phyloP scores from a whole-genome alignment of 306 rosid species.

The Dryas alaskensis region DNA sequence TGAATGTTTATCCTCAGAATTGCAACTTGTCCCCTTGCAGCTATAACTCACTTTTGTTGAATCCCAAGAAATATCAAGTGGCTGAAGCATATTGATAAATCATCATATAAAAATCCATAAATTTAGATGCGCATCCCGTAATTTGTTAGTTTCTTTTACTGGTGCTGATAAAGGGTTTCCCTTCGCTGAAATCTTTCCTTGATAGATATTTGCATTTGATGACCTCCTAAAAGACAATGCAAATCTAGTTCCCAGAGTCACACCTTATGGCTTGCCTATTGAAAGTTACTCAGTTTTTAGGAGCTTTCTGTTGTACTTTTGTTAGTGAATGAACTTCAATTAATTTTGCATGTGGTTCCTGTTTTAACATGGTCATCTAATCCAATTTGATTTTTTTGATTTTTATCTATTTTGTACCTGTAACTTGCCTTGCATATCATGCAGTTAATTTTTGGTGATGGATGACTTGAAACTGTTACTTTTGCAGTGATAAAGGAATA shows the following conservation, averaged over 20 bases:
- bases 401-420: background rate
- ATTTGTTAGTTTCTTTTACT: background rate
- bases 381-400: background rate
- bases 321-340: background rate
- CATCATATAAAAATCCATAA: background rate
- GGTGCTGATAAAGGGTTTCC: background rate
- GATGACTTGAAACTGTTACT: slow-evolving; percentile 12
- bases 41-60: background rate
- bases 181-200: background rate
- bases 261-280: background rate
- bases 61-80: background rate
- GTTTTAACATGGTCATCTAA: slow-evolving; percentile 7
- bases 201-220: background rate
- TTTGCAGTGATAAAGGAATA: slow-evolving; percentile 83
- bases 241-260: background rate
- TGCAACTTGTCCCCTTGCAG: background rate
- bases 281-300: background rate
- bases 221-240: background rate
- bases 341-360: background rate
- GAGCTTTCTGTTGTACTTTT: background rate
- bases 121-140: background rate
- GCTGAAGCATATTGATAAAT: background rate
- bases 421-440: slow-evolving; percentile 18
- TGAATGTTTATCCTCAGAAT: background rate
- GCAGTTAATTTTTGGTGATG: slow-evolving; percentile 3